Evolutionary conservation across 306 rosid species (phyloP), one percentile per base, ranked within the genome.

Genomic region (Casuarina equisetifolia): DNA sequence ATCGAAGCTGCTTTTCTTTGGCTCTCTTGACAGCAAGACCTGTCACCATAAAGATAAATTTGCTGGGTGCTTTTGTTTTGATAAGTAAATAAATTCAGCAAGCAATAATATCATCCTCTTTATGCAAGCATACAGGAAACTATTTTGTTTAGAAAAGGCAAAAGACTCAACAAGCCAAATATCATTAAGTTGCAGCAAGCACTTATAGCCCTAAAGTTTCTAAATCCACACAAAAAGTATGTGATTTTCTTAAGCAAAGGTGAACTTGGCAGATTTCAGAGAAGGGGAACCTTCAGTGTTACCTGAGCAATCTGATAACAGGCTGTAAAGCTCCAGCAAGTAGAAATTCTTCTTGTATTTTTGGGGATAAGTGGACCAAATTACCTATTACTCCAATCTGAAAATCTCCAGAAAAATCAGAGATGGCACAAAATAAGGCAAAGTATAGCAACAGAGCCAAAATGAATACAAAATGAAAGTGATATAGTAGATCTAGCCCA

Each of bases 351-450:
- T 67, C 80, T 86, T 92, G 90, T 43, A 92, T 84, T 74, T 73
- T 70, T 32, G 91, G 93, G 4, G 96, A 89, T 54, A 96, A 92
- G 82, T 92, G 93, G 16, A 90, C 97, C 55, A 92, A 84, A 86
- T 92, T 92, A 66, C 95, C 96, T 57, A 92, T 85, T 58, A 90
- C 89, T 46, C 96, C 93, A 76, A 92, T 88, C 93, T 92, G 81
- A 74, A 44, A 78, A 70, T 71, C 19, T 45, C 39, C 2, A 36
- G 36, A 54, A 58, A 68, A 43, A 15, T 84, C 59, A 81, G 81
- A 50, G 3, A 42, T 58, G 66, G 61, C 81, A 2, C 25, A 54
- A 38, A 74, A 81, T 52, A 20, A 19, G 50, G 42, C 3, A 62
- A 7, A 43, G 46, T 54, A 54, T 1, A n/a, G 61, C 6, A 49